These are phyloP conservation scores for Suillus cothurnatus DNA, from an alignment of 768 basidiomycete species.

Conservation along the genomic window DNA sequence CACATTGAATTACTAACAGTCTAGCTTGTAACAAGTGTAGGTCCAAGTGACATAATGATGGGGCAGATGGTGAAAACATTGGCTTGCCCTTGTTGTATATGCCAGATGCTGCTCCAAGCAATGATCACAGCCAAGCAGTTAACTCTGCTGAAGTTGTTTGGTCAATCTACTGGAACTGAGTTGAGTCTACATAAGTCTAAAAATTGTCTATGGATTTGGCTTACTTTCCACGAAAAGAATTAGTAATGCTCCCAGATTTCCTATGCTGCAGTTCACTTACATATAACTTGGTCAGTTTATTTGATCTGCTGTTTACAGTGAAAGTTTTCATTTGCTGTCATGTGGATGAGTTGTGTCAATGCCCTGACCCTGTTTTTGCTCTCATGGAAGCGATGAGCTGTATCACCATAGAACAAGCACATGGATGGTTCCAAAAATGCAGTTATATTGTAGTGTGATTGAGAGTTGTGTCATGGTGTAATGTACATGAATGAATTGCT, in stretches of 20 bases:
- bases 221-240: constrained; percentile 1
- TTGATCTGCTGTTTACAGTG: too few relatives aligned
- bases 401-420: too few relatives aligned
- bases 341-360: too few relatives aligned
- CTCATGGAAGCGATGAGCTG: too few relatives aligned
- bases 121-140: constrained; percentile 1
- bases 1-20: background rate
- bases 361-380: too few relatives aligned
- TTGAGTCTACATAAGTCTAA: background rate
- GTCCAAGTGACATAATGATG: background rate
- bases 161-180: background rate
- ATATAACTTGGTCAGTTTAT: too few relatives aligned
- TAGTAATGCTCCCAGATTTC: background rate
- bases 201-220: background rate
- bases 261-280: too few relatives aligned
- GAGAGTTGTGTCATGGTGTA: too few relatives aligned
- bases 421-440: too few relatives aligned
- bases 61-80: background rate
- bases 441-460: too few relatives aligned
- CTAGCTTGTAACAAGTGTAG: background rate
- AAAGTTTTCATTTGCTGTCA: too few relatives aligned
- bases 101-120: background rate
- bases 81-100: constrained; percentile 1
- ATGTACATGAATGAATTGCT: too few relatives aligned
- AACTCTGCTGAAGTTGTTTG: background rate